Percentiles rank a stretch among this genome's conserved stretches.
These are phyloP conservation scores for Geranomyces variabilis DNA, from an alignment of 192 early-diverging fungal genomes.

Conservation along the genomic window DNA sequence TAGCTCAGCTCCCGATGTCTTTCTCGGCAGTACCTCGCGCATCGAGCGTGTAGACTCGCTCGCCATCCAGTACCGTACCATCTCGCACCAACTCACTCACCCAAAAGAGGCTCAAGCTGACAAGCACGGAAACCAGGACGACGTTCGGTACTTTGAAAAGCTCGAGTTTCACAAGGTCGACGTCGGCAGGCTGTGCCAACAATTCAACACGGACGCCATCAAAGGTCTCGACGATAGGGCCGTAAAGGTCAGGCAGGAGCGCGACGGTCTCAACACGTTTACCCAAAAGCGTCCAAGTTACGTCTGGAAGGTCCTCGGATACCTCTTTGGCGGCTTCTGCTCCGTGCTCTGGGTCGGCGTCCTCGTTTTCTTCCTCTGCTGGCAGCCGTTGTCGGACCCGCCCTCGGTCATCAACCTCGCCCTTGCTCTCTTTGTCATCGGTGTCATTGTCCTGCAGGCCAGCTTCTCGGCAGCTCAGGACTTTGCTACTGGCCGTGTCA, in stretches of 20 bases:
- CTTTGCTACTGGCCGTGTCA: conserved; percentile 66
- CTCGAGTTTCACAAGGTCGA: neutral
- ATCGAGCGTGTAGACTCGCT: neutral
- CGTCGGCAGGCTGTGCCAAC: neutral
- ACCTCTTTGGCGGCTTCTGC: conserved; percentile 36
- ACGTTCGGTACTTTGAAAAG: conserved; percentile 11
- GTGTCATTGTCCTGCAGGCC: conserved; percentile 67
- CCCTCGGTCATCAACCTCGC: conserved; percentile 1
- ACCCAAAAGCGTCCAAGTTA: conserved; percentile 4
- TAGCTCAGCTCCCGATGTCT: too few relatives aligned
- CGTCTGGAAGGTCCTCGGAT: conserved; percentile 23
- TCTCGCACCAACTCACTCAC: conserved; percentile 4
- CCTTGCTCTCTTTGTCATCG: neutral
- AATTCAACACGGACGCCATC: conserved; percentile 20
- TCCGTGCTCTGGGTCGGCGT: conserved; percentile 22
- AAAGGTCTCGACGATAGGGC: conserved; percentile 4
- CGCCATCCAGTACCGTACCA: conserved; percentile 3
- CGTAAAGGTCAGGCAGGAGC: conserved; percentile 22
- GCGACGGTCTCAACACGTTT: conserved; percentile 10
- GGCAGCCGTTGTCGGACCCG: neutral
- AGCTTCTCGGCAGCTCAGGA: conserved; percentile 73
- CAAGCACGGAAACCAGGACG: neutral
- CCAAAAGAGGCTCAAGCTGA: neutral
- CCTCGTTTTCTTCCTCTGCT: conserved; percentile 16
- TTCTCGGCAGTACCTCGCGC: neutral